Evolutionary conservation across 352 stramenopile genomes (phyloP), one percentile per base, ranked within the genome.

Genomic region (Globisporangium alternatum): DNA sequence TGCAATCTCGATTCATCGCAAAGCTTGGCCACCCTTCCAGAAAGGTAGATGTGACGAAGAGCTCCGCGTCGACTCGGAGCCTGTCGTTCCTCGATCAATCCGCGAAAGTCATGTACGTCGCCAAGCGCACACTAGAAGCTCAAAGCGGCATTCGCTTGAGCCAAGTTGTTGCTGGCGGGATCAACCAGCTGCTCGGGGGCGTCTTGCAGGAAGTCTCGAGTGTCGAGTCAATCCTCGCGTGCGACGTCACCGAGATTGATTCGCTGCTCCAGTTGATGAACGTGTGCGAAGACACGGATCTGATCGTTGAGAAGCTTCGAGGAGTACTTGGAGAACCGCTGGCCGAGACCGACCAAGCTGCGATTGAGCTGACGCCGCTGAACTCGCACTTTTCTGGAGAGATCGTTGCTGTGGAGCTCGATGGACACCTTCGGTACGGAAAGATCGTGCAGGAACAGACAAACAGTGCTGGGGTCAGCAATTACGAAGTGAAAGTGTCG

Each of bases 221-320:
- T 19, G 53, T 94, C 5, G 83, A 92, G 47, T 92, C 81, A 1
- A 79, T 91, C 39, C 75, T 91, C 48, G 74, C 64, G 30, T 86
- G 78, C 25, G 71, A 91, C 17, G 62, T 80, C 41, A 55, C 69
- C 9, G 74, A 81, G 37, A 89, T 92, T 35, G 63, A 69, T 10
- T 53, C 74, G 3, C 66, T 89, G 7, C 64, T 94, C 8, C 66
- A 74, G 19, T 63, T 80, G n/a, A 71, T 94, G 56, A 72, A 87
- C 61, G 78, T 92, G 37, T 83, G 81, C n/a, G 80, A 88, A 70
- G 78, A 90, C 21, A 74, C 73, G 7, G 48, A 70, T 9, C 56
- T 90, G 47, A 90, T 90, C 52, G 71, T 77, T 2, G 84, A 93
- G 53, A 89, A 88, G 41, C 68, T 89, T 51, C 83, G 86, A 48